Conservation (phyloP, 129 eudicot species). For the Deinandra increscens region DNA sequence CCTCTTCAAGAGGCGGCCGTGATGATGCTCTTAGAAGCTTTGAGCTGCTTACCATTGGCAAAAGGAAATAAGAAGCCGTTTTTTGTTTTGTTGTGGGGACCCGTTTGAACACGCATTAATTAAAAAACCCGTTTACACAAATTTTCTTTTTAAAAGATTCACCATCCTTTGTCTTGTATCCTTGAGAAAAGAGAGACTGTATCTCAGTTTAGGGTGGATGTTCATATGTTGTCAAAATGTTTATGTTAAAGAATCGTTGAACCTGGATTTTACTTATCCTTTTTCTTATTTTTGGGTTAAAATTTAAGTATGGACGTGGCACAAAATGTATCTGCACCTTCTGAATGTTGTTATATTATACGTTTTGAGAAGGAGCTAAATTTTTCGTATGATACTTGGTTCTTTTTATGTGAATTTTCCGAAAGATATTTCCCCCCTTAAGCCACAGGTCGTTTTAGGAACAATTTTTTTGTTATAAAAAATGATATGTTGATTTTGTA, state of each 20-base stretch:
- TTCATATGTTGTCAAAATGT: slow-evolving; percentile 18
- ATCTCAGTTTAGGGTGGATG: slow-evolving; percentile 4
- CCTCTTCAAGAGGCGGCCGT: slow-evolving; percentile 53
- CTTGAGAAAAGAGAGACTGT: not conserved
- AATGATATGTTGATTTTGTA: too few species aligned
- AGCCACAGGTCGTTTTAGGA: too few species aligned
- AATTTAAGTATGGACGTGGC: not conserved
- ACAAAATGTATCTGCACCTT: not conserved
- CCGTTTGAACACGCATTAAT: not conserved
- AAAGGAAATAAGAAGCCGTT: slow-evolving; percentile 46
- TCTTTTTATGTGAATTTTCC: too few species aligned
- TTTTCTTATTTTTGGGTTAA: not conserved
- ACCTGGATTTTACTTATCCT: not conserved
- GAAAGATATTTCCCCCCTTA: too few species aligned
- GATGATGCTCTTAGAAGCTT: slow-evolving; percentile 88
- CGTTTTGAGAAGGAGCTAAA: too few species aligned
- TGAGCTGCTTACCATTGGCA: slow-evolving; percentile 80
- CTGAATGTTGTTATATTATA: too few species aligned
- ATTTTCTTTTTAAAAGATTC: slow-evolving; percentile 7
- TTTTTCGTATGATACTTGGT: too few species aligned
- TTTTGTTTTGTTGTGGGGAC: not conserved
- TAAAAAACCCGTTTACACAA: not conserved
- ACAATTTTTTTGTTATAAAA: too few species aligned
- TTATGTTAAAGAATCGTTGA: slow-evolving; percentile 3
- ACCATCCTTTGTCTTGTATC: not conserved